Conservation (phyloP, 2,329 filamentous ascomycete genomes). For the Xylariales sp. region DNA sequence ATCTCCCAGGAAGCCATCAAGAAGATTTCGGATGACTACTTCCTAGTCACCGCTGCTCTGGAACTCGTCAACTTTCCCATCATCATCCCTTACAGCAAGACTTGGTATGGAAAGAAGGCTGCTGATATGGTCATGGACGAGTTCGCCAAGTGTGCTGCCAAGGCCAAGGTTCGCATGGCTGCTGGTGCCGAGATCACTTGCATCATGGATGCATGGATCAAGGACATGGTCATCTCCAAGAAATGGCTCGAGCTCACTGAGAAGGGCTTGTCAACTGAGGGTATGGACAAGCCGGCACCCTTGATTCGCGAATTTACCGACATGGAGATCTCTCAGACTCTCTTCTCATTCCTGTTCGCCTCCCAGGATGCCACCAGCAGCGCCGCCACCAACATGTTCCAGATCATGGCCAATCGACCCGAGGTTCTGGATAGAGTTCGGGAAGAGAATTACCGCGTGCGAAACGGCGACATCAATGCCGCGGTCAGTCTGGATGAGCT, state of each 20-base stretch:
- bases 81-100: conserved; percentile 90
- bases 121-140: conserved; percentile 87
- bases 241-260: conserved; percentile 75
- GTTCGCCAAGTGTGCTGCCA: conserved; percentile 86
- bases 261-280: conserved; percentile 63
- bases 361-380: conserved; percentile 96
- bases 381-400: conserved; percentile 91
- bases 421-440: conserved; percentile 85
- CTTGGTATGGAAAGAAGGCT: conserved; percentile 96
- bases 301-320: conserved; percentile 84
- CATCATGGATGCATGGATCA: conserved; percentile 94
- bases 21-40: conserved; percentile 95
- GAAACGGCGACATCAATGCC: conserved; percentile 68
- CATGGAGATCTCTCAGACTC: conserved; percentile 84
- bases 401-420: conserved; percentile 89
- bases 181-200: conserved; percentile 82
- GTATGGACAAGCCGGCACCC: conserved; percentile 74
- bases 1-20: conserved; percentile 86
- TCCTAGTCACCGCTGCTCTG: conserved; percentile 88
- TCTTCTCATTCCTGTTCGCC: conserved; percentile 96
- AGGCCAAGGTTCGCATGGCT: conserved; percentile 88
- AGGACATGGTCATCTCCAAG: conserved; percentile 80
- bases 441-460: conserved; percentile 77
- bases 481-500: conserved; percentile 77
- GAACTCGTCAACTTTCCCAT: conserved; percentile 98